Evolutionary conservation across 306 rosid species (phyloP), one percentile per base, ranked within the genome.

Genomic region (Prinsepia uniflora): DNA sequence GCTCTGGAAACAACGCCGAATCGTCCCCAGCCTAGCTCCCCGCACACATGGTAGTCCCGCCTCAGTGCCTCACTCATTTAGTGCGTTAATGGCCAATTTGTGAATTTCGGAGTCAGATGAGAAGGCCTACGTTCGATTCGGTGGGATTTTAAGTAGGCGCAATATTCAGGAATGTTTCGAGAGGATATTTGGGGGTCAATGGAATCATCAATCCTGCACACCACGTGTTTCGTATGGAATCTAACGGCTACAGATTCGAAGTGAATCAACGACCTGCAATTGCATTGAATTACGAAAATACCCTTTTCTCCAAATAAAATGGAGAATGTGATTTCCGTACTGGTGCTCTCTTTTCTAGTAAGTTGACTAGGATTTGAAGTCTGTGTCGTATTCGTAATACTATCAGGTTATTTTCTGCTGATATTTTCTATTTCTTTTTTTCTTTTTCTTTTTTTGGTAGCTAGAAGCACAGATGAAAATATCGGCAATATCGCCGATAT

Each of bases 21-120:
- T 77, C 86, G 76, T 48, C 94, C 96, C 24, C 87, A 86, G 63
- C 89, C 90, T 55, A 90, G 66, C 86, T 90, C 94, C 48, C 56
- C 81, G 41, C 57, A 65, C 15, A 87, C 70, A 50, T 65, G 83
- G 80, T 84, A 90, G 67, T 84, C 82, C 70, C 75, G 73, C 46
- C 56, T 71, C 12, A 90, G 84, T 22, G 65, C 72, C 30, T 83
- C 60, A 67, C 80, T 88, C 96, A 88, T 90, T 55, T 19, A 54
- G 57, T 24, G 59, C 2, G 36, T 30, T 2, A 30, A 30, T 47
- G 7, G 20, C 22, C 15, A 0, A 30, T 7, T 47, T 52, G 6
- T 15, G 42, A 41, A 9, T 3, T 50, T 19, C 30, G 45, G 65
- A 67, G 70, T 43, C 54, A 20, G 58, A 41, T 34, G 60, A 13